Percentiles rank a stretch among this genome's conserved stretches.
These are phyloP conservation scores for Corchorus capsularis DNA, from an alignment of 345 rosid genomes.

Conservation along the genomic window DNA sequence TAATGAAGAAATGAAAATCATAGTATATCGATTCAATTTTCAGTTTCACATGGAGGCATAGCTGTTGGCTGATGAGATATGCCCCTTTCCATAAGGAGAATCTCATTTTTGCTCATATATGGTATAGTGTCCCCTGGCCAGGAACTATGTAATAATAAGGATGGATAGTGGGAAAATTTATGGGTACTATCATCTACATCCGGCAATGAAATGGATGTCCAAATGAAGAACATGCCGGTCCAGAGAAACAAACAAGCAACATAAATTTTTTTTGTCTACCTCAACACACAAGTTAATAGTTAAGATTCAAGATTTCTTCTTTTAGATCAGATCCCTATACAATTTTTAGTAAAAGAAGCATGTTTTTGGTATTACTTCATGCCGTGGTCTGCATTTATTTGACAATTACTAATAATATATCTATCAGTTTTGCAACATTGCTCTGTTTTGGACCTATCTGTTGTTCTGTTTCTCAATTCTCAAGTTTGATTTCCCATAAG, in stretches of 20 bases:
- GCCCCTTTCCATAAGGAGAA: conserved; percentile 9
- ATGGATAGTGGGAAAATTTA: conserved; percentile 15
- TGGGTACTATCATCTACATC: conserved; percentile 15
- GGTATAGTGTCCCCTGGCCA: conserved; percentile 12
- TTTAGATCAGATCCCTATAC: conserved; percentile 23
- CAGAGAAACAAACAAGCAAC: conserved; percentile 7
- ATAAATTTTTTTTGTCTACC: conserved; percentile 23
- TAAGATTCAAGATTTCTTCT: conserved; percentile 25
- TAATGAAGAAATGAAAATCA: conserved; percentile 7
- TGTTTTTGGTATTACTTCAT: conserved; percentile 9
- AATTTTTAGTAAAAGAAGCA: conserved; percentile 10
- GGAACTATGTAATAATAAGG: conserved; percentile 11
- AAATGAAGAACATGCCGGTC: conserved; percentile 3
- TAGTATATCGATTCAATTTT: not conserved
- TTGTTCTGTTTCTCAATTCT: not conserved
- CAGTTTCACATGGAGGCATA: conserved; percentile 9
- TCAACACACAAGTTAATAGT: conserved; percentile 18
- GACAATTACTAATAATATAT: conserved; percentile 24
- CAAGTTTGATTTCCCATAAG: not conserved
- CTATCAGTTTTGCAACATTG: conserved; percentile 19
- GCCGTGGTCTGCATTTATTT: conserved; percentile 25
- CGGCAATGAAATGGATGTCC: not conserved
- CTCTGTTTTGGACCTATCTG: not conserved
- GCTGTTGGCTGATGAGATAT: conserved; percentile 16
- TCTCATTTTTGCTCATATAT: conserved; percentile 13